phyloP scores from a whole-genome alignment of 805 yeast species.

The Starmerella ratchasimensis region DNA sequence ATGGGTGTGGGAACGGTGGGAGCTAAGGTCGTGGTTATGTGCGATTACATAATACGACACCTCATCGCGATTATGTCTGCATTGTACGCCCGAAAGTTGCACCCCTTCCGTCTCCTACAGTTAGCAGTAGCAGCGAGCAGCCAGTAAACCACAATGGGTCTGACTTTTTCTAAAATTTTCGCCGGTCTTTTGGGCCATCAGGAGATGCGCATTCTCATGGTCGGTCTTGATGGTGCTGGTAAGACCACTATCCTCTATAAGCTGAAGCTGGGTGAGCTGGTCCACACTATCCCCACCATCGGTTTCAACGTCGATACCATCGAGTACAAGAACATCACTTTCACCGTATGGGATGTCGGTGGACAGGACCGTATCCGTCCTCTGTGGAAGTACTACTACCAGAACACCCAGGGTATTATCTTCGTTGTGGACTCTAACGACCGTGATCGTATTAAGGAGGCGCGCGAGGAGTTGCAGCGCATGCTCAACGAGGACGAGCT shows the following conservation, averaged over 20 bases:
- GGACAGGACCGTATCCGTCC: constrained; percentile 99
- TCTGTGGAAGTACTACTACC: constrained; percentile 97
- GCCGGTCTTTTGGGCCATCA: constrained; percentile 92
- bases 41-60: constrained; percentile 14
- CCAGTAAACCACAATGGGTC: constrained; percentile 49
- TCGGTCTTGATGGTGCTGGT: constrained; percentile 97
- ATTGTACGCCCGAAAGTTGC: constrained; percentile 1
- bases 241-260: constrained; percentile 92
- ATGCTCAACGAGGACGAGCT: constrained; percentile 97
- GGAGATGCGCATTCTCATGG: constrained; percentile 97
- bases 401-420: constrained; percentile 96
- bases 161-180: constrained; percentile 85
- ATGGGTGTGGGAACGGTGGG: not conserved
- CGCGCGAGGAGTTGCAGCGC: constrained; percentile 95
- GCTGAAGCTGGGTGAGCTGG: constrained; percentile 89
- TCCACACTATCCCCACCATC: constrained; percentile 91
- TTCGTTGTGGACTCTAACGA: constrained; percentile 97
- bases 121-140: constrained; percentile 3
- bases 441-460: constrained; percentile 94
- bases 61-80: constrained; percentile 11
- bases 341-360: constrained; percentile 99
- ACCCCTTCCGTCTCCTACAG: constrained; percentile 9
- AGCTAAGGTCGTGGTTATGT: not conserved
- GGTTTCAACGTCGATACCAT: constrained; percentile 97
- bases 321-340: constrained; percentile 90